Evolutionary conservation across 371 early-diverging fungal species (phyloP), one percentile per base, ranked within the genome.

Genomic region (Capillidium rhysosporum): DNA sequence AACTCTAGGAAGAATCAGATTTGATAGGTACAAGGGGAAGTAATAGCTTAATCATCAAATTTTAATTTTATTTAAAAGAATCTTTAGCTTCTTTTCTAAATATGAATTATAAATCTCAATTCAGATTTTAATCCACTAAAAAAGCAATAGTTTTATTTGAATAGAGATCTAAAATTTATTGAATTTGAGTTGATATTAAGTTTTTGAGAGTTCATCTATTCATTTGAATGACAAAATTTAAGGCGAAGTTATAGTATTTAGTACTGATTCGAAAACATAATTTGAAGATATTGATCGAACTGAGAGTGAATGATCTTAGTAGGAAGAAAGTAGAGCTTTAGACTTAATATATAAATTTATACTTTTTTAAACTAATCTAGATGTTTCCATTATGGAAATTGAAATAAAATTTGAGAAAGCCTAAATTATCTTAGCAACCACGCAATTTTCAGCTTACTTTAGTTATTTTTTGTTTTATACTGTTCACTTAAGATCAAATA

Each of bases 61-160:
- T 93, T 81, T 89, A 92, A 69, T 82, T 82, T 56, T 94, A 93
- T 71, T 84, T 79, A 57, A 77, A 81, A 41, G 86, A 87, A 61
- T 67, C 73, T 38, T 76, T 76, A 43, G 78, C 80, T 14, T 70
- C 41, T 18, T 39, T 40, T 40, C 52, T 44, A 39, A 12, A 28
- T 1, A 53, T 41, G 7, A 48, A 57, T n/a, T 39, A 34, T 12
- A 48, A 14, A 8, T 29, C 2, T 29, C 48, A 47, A 55, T 79
- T 76, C 45, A 75, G 73, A 56, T 70, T 73, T 51, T 64, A 89
- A 7, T 65, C 78, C 30, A 67, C 69, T 16, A 12, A 34, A 7
- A 34, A 12, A 7, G 70, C 74, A 52, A 64, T 90, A 8, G 67
- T 77, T 29, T 67, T 68, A 12, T 65, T 93, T 43, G 94, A 93